Evolutionary conservation across 2,329 filamentous ascomycete species (phyloP), one percentile per base, ranked within the genome.

Genomic region (Elsinoe arachidis): DNA sequence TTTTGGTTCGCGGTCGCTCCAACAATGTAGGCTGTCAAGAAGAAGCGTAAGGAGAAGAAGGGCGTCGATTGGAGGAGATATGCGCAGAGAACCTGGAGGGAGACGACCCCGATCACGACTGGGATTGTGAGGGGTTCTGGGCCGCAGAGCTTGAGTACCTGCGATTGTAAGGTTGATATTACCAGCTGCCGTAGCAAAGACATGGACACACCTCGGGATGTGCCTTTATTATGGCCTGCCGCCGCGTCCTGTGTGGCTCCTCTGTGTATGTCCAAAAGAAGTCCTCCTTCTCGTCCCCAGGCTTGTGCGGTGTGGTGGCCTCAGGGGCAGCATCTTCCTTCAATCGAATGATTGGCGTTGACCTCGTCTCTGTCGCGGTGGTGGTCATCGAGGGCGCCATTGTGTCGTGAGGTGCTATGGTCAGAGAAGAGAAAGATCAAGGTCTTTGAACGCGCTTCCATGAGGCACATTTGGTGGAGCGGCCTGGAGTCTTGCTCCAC

Each of bases 191-290:
- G 7, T n/a, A n/a, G 7, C 19, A n/a, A 10, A 39, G 3, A 11
- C 10, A 23, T 33, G 10, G 23, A 33, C 70, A 17, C 76, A 92
- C 90, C 81, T 99, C 92, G 47, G 93, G 93, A 70, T 99, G 92
- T 57, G 92, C 91, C 77, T 96, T 97, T 74, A 99, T 97, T 67
- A 99, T 99, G 61, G 90, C 90, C 65, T 92, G 83, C 58, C 93
- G 83, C 65, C 93, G 80, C 33, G 92, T 93, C 64, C 90, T 84
- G 74, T 99, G 93, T 61, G 93, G 93, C 74, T 99, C 93, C 72
- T 99, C 93, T 9, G 93, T 96, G 70, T 99, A 97, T 39, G 93
- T 96, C 93, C 95, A 97, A 76, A 95, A 96, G 79, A 97, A 97
- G 71, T 85, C 80, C 61, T 84, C 70, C 41, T 73, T 63, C 43